A percentile compares a stretch with the other conserved stretches of the same genome.
Conservation (phyloP, 2,329 filamentous ascomycete species). For the Aureobasidium namibiae region DNA sequence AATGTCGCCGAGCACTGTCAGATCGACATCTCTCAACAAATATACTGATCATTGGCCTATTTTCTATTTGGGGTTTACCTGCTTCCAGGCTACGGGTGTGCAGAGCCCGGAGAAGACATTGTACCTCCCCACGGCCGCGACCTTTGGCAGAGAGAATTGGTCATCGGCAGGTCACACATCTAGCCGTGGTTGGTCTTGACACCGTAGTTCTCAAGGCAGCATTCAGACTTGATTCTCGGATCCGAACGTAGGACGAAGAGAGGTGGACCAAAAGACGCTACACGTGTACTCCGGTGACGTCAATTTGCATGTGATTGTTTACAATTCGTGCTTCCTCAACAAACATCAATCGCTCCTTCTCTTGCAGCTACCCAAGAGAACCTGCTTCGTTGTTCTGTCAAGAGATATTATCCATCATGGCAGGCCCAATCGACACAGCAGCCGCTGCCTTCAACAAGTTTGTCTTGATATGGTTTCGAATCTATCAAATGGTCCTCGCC, state of each 20-base stretch:
- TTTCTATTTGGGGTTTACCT: neutral
- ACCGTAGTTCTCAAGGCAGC: neutral
- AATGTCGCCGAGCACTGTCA: no score
- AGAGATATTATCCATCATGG: neutral
- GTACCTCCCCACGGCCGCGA: neutral
- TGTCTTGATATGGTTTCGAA: slow-evolving; percentile 54
- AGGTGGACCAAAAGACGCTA: neutral
- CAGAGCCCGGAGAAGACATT: neutral
- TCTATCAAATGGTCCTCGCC: slow-evolving; percentile 57
- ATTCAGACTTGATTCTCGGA: neutral
- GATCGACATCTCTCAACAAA: neutral
- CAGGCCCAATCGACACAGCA: neutral
- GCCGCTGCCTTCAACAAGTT: slow-evolving; percentile 28
- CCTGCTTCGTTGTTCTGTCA: neutral
- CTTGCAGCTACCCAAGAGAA: neutral
- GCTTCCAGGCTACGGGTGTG: neutral
- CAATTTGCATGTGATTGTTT: neutral
- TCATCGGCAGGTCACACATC: neutral
- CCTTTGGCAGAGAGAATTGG: neutral
- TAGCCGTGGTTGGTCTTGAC: neutral
- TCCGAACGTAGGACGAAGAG: no score
- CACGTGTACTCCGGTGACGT: neutral
- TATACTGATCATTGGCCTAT: neutral
- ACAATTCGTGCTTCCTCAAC: neutral
- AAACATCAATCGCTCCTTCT: neutral